phyloP scores from a whole-genome alignment of 768 basidiomycete species.

The Strobilomyces echinocephalus region DNA sequence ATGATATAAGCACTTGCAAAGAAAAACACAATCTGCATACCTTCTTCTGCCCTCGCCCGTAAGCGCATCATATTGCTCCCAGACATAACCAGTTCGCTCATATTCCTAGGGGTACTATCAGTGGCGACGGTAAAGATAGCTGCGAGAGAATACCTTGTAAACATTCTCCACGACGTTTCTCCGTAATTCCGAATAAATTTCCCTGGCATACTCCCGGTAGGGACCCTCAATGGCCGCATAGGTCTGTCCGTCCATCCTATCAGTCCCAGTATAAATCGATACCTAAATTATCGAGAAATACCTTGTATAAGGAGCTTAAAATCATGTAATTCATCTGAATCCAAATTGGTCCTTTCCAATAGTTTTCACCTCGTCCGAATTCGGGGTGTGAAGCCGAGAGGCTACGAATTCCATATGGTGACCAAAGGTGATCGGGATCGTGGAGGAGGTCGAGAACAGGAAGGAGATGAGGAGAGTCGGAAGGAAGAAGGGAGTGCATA shows the following conservation, averaged over 20 bases:
- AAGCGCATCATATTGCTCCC: constrained; percentile 92
- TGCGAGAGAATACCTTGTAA: constrained; percentile 45
- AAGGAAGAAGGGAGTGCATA: constrained; percentile 72
- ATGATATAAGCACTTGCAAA: constrained; percentile 4
- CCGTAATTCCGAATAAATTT: constrained; percentile 78
- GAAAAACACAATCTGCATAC: constrained; percentile 36
- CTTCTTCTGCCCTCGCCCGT: constrained; percentile 84
- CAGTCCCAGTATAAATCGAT: neutral
- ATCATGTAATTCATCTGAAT: constrained; percentile 96
- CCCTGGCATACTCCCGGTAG: constrained; percentile 63
- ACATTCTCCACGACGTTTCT: constrained; percentile 84
- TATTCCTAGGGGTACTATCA: constrained; percentile 59
- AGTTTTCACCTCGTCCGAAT: constrained; percentile 91
- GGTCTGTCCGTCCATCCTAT: constrained; percentile 41
- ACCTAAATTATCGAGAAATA: constrained; percentile 22
- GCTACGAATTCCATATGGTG: constrained; percentile 82
- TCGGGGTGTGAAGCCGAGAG: constrained; percentile 84
- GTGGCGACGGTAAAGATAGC: neutral
- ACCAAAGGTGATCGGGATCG: constrained; percentile 88
- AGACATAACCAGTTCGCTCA: constrained; percentile 87
- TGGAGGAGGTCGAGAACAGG: constrained; percentile 75
- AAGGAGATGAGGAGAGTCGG: constrained; percentile 74
- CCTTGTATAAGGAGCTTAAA: constrained; percentile 73
- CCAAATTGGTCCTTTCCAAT: constrained; percentile 98
- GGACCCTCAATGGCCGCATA: constrained; percentile 82